These are phyloP conservation scores for Rhododendron williamsianum DNA, from an alignment of 148 eudicot genomes.

Conservation along the genomic window DNA sequence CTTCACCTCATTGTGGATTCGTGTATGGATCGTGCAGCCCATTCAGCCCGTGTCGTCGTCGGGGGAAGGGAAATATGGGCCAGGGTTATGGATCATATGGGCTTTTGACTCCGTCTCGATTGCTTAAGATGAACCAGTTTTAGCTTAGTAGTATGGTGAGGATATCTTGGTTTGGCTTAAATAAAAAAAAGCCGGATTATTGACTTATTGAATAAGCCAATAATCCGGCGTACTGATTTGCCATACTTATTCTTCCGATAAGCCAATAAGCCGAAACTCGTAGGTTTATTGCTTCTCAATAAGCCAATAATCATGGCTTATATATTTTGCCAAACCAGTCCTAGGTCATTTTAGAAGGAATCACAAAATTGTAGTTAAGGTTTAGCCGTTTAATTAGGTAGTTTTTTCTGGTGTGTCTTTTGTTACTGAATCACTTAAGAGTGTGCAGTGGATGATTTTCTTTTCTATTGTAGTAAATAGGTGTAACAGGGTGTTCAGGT, in stretches of 20 bases:
- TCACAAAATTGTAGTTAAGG: not conserved
- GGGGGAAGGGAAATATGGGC: not conserved
- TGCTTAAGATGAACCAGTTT: not conserved
- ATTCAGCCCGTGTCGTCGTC: slow-evolving; percentile 3
- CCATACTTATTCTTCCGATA: no score
- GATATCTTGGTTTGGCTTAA: not conserved
- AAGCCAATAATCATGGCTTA: no score
- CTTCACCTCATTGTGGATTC: not conserved
- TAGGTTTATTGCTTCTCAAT: no score
- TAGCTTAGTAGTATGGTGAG: not conserved
- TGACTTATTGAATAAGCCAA: no score
- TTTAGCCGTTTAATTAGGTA: not conserved
- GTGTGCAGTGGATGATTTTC: not conserved
- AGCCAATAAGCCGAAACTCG: no score
- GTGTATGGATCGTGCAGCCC: not conserved
- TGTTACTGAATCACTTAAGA: no score
- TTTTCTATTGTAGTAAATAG: not conserved
- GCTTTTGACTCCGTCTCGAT: not conserved
- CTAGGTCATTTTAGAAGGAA: not conserved
- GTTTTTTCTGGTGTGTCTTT: no score
- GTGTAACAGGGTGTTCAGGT: not conserved
- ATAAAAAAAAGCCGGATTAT: no score
- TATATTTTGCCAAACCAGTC: not conserved
- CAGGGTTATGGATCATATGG: not conserved
- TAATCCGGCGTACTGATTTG: no score